Evolutionary conservation across 2,329 filamentous ascomycete species (phyloP).

Genomic region (Dryadomyces quercivorus): DNA sequence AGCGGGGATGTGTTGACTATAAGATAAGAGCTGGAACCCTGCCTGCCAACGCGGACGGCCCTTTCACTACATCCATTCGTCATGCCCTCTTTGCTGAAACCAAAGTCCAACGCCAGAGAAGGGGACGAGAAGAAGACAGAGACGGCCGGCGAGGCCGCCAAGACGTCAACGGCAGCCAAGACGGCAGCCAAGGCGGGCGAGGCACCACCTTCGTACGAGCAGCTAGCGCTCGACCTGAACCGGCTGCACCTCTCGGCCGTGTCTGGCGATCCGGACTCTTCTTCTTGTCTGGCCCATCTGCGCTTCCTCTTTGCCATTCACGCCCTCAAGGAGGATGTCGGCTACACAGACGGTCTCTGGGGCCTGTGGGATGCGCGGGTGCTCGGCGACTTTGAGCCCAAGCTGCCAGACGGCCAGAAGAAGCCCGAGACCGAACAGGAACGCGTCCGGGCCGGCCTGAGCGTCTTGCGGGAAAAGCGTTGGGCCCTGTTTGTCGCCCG

Average conservation of each 20-base stretch:
- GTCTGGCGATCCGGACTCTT: background rate
- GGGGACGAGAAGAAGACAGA: background rate
- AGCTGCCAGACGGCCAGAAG: conserved; percentile 3
- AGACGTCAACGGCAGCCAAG: background rate
- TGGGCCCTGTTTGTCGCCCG: conserved; percentile 60
- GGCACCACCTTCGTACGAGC: background rate
- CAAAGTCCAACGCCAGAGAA: background rate
- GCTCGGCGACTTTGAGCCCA: conserved; percentile 6
- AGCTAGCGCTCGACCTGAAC: background rate
- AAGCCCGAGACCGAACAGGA: conserved; percentile 15
- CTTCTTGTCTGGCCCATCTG: conserved; percentile 56
- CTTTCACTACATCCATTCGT: no score
- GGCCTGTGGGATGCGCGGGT: conserved; percentile 41
- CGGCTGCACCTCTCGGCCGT: background rate
- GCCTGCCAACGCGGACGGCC: no score
- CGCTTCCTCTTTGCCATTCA: conserved; percentile 60
- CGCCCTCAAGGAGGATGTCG: conserved; percentile 53
- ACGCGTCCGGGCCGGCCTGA: conserved; percentile 29
- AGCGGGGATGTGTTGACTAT: no score
- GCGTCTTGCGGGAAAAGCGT: conserved; percentile 54
- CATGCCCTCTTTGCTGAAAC: background rate
- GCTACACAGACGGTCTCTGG: conserved; percentile 55
- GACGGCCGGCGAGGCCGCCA: background rate
- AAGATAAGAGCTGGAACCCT: no score
- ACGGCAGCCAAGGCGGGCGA: background rate